Base-by-base conservation (phyloP, 371 early-diverging fungal genomes). In the Mucor piriformis region DNA sequence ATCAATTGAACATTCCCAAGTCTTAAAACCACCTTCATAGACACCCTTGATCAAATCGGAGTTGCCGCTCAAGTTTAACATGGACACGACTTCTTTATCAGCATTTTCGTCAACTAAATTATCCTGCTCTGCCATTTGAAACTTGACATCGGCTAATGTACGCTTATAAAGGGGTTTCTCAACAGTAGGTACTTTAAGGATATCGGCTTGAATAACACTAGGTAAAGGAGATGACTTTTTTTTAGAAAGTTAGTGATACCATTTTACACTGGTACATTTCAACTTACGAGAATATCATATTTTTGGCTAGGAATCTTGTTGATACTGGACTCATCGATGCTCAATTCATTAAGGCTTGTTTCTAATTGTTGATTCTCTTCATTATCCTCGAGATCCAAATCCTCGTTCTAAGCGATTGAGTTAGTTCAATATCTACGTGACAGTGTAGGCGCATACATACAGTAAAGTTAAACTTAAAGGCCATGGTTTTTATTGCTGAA, bases 21-120 rank as follows among this genome's bases (percentile, higher is more conserved):
- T 96, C 74, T 96, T 96, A 62, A 95, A 85, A 4, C 97, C 97
- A 52, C 94, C 97, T 74, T 95, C 97, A 64, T 95, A 96, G 2
- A 92, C 91, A 15, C 94, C 94, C 32, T 82, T 78, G 38, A 95
- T 84, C 16, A 96, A 64, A 73, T 96, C 97, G 35, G 79, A 79
- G 44, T 79, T 85, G 15, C 86, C 83, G n/a, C 80, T 81, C 59
- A 82, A 57, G 67, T 77, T 81, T 54, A 85, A 67, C 82, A 83
- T 82, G 20, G 69, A 67, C 0, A 65, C 58, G 0, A 82, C 73
- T 47, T 81, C 70, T 25, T 69, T 67, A 20, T 69, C 65, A 13
- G 61, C 35, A 3, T 61, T 67, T 0, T 59, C 78, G n/a, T 65
- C 85, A 18, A 48, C 34, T 63, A 88, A 69, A 3, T 78, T 79